phyloP scores from a whole-genome alignment of 352 stramenopile species.

The Blastocystis hominis region DNA sequence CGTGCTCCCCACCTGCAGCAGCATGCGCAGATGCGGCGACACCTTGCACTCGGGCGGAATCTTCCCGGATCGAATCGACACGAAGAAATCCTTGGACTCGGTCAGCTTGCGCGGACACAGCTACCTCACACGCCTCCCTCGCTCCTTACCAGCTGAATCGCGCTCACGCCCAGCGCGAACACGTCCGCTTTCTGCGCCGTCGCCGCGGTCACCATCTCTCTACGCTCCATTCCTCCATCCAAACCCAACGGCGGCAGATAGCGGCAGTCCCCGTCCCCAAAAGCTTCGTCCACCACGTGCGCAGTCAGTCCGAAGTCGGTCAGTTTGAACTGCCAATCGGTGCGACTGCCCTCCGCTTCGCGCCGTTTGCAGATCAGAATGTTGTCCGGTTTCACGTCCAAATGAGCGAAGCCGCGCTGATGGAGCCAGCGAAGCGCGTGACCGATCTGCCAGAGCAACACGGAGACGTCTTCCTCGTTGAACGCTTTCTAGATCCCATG shows the following conservation, averaged over 20 bases:
- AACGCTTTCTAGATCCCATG: not conserved
- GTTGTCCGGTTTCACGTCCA: conserved; percentile 72
- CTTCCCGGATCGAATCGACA: not conserved
- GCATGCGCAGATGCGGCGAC: conserved; percentile 31
- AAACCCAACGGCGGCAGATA: conserved; percentile 2
- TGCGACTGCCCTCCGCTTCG: not conserved
- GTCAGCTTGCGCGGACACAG: not conserved
- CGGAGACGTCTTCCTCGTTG: not conserved
- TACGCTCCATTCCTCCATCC: not conserved
- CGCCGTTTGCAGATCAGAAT: conserved; percentile 62
- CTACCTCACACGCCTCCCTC: not conserved
- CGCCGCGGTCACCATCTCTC: not conserved
- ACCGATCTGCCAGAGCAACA: conserved; percentile 1
- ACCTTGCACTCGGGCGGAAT: conserved; percentile 14
- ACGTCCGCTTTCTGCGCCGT: conserved; percentile 39
- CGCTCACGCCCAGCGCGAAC: conserved; percentile 7
- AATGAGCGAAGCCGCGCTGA: conserved; percentile 70
- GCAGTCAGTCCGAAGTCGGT: conserved; percentile 29
- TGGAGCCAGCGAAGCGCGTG: conserved; percentile 71
- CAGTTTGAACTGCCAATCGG: conserved; percentile 8
- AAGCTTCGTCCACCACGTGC: not conserved
- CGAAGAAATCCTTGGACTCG: conserved; percentile 3
- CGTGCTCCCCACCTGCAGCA: not conserved
- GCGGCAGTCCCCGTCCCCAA: not conserved
- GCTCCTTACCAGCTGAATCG: not conserved